phyloP scores from a whole-genome alignment of 371 early-diverging fungal species.

The Mortierella sp. region DNA sequence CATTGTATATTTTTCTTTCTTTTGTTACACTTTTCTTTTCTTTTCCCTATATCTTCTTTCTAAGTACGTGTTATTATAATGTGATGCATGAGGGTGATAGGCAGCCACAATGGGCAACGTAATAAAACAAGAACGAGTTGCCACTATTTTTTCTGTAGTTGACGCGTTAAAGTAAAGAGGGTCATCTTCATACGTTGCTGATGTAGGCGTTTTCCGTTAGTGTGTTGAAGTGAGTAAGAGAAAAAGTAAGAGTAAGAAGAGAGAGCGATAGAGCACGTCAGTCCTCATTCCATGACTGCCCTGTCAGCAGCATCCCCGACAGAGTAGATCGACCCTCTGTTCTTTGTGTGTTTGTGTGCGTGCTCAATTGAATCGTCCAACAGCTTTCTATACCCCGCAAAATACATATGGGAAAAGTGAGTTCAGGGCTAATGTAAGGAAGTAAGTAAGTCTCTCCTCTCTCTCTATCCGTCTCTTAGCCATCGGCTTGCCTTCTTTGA shows the following conservation, averaged over 20 bases:
- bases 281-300: neutral
- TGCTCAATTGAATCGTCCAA: neutral
- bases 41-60: neutral
- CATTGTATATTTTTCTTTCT: slow-evolving; percentile 4
- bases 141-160: neutral
- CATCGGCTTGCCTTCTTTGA: neutral
- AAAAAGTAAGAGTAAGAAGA: neutral
- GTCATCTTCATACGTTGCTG: neutral
- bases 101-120: neutral
- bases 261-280: neutral
- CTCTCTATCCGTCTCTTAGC: neutral
- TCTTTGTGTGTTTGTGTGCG: neutral
- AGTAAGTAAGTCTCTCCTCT: no score
- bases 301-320: slow-evolving; percentile 21
- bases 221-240: neutral
- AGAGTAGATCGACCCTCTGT: neutral
- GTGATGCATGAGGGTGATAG: neutral
- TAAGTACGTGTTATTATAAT: neutral
- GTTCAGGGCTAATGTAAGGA: no score
- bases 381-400: neutral
- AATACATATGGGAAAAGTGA: neutral
- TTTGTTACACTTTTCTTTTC: neutral
- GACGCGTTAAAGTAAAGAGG: slow-evolving; percentile 5
- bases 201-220: neutral
- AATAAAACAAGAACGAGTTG: neutral